Evolutionary conservation across 169 alveolate species (phyloP).

Genomic region (Blepharisma undulans): DNA sequence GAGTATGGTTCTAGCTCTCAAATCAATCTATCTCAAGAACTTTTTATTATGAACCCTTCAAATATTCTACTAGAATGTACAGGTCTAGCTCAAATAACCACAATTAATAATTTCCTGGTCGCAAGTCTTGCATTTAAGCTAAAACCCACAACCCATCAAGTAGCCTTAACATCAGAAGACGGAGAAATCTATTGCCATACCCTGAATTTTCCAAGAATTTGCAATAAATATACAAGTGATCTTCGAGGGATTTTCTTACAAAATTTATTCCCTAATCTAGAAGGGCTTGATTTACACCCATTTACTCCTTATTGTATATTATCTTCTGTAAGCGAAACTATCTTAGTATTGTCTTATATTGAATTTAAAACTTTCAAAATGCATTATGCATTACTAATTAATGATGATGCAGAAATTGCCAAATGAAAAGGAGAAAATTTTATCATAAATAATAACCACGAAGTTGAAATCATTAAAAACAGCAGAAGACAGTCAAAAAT

Average conservation of each 20-base stretch:
- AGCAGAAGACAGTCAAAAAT: background rate
- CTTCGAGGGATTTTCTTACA: background rate
- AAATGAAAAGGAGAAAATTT: background rate
- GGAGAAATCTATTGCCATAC: background rate
- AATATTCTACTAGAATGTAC: background rate
- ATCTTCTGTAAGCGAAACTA: background rate
- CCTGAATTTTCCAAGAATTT: background rate
- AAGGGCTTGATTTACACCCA: background rate
- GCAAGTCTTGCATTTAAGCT: background rate
- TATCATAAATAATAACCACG: background rate
- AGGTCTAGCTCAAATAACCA: background rate
- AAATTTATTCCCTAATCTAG: background rate
- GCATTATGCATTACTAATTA: background rate
- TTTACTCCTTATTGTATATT: background rate
- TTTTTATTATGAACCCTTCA: background rate
- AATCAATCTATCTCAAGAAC: background rate
- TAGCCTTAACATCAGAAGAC: background rate
- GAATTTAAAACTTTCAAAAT: background rate
- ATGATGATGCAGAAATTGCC: background rate
- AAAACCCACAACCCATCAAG: background rate
- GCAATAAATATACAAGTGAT: background rate
- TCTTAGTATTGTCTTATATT: background rate
- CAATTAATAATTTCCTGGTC: background rate
- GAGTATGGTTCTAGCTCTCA: background rate
- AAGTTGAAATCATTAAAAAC: background rate